Percentiles rank a stretch among this genome's conserved stretches.
Conservation (phyloP, 768 basidiomycete genomes). For the Boletus bicolor region DNA sequence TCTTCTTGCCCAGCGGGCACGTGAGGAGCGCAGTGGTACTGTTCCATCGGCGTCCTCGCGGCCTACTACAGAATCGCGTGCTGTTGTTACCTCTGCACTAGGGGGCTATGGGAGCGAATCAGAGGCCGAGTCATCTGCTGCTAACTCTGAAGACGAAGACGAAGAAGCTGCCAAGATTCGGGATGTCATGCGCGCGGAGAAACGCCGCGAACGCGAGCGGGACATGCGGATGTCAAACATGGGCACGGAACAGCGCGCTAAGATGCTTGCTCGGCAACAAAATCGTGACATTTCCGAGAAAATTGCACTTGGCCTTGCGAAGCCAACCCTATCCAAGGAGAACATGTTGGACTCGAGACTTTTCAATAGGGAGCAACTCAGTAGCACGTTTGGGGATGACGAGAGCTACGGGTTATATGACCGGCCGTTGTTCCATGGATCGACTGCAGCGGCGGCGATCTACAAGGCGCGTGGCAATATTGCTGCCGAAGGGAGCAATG, state of each 20-base stretch:
- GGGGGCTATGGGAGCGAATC: constrained; percentile 87
- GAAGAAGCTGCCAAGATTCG: constrained; percentile 84
- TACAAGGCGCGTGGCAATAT: constrained; percentile 94
- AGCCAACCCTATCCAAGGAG: constrained; percentile 94
- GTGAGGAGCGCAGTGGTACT: constrained; percentile 88
- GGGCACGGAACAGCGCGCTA: constrained; percentile 95
- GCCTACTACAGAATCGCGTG: constrained; percentile 63
- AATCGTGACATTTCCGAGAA: constrained; percentile 99
- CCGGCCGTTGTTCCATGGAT: constrained; percentile 92
- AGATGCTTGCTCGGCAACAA: constrained; percentile 92
- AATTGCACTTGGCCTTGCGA: constrained; percentile 95
- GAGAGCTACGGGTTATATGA: constrained; percentile 96
- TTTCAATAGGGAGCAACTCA: constrained; percentile 93
- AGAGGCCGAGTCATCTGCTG: constrained; percentile 43
- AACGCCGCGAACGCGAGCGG: constrained; percentile 89
- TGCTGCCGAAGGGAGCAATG: constrained; percentile 62
- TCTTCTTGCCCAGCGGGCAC: constrained; percentile 88
- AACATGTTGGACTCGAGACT: constrained; percentile 95
- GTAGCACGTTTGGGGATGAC: constrained; percentile 80
- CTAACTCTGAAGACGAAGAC: constrained; percentile 60
- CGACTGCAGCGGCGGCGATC: constrained; percentile 97
- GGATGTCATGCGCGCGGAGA: constrained; percentile 88
- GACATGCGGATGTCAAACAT: constrained; percentile 99
- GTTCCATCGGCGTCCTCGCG: constrained; percentile 54
- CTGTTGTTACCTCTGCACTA: constrained; percentile 70